Conservation (phyloP, 805 yeast species). For the Yarrowia divulgata region DNA sequence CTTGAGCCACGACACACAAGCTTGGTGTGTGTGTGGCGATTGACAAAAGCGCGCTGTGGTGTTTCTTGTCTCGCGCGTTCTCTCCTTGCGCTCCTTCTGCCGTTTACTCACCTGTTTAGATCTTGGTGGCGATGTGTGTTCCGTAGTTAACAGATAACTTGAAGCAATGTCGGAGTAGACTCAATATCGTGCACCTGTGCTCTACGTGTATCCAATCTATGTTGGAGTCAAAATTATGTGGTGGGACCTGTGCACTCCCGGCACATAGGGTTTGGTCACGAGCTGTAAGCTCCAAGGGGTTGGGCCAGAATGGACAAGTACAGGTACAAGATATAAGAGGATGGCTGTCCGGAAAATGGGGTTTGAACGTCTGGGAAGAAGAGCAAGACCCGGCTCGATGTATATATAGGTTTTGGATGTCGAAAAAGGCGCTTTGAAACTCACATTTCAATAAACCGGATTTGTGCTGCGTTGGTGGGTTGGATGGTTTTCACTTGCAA, state of each 20-base stretch:
- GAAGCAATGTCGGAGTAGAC: conserved; percentile 41
- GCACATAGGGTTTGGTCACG: conserved; percentile 31
- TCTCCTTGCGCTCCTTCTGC: neutral
- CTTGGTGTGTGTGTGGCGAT: neutral
- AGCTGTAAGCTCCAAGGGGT: conserved; percentile 40
- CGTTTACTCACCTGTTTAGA: conserved; percentile 18
- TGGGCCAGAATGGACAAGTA: conserved; percentile 33
- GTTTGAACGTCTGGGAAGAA: neutral
- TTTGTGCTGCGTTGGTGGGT: neutral
- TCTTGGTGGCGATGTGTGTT: conserved; percentile 13
- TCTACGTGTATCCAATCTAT: conserved; percentile 34
- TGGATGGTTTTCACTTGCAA: neutral
- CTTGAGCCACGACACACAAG: conserved; percentile 11
- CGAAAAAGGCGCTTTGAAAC: neutral
- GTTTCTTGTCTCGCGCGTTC: neutral
- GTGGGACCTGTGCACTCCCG: conserved; percentile 42
- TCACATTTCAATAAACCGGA: neutral
- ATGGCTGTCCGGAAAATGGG: neutral
- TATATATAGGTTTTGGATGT: neutral
- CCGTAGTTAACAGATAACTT: conserved; percentile 33
- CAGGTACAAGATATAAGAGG: neutral
- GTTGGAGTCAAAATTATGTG: conserved; percentile 42
- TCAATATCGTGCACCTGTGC: conserved; percentile 36
- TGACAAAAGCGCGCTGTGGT: neutral
- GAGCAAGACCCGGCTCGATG: neutral